Evolutionary conservation across 768 basidiomycete species (phyloP).

Genomic region (Lactarius hengduanensis): DNA sequence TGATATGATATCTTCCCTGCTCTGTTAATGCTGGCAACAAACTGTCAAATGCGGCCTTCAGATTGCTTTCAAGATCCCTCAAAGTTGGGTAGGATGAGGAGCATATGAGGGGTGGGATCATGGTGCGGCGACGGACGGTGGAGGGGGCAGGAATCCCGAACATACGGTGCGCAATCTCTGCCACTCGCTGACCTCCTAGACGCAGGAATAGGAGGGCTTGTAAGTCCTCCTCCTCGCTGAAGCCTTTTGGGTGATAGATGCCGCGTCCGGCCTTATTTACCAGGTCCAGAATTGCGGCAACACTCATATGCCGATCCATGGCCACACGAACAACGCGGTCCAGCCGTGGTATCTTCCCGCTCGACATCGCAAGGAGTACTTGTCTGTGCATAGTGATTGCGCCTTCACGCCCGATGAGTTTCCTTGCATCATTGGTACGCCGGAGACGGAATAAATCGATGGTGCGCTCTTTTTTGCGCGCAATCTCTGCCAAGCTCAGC

Average conservation of each 20-base stretch:
- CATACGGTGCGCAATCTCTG: not conserved
- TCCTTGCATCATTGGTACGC: not conserved
- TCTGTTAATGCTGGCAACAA: not conserved
- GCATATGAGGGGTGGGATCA: not conserved
- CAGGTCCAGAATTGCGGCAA: not conserved
- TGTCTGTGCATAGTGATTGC: not conserved
- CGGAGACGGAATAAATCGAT: not conserved
- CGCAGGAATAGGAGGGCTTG: not conserved
- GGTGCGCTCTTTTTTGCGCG: not conserved
- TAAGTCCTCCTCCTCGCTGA: slow-evolving; percentile 7
- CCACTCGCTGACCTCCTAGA: slow-evolving; percentile 2
- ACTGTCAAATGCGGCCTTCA: not conserved
- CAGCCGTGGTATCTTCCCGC: not conserved
- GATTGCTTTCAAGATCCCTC: not conserved
- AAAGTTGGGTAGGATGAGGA: not conserved
- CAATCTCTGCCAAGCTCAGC: not conserved
- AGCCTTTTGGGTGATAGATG: slow-evolving; percentile 10
- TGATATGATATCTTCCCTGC: not conserved
- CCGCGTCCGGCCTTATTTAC: not conserved
- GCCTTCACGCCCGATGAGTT: not conserved
- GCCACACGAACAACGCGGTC: not conserved
- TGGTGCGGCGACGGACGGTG: not conserved
- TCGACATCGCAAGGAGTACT: slow-evolving; percentile 2
- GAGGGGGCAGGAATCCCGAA: slow-evolving; percentile 4
- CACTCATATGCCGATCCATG: not conserved